These are phyloP conservation scores for Scenedesmus sp. DNA, from an alignment of 163 green algal genomes.

Conservation along the genomic window DNA sequence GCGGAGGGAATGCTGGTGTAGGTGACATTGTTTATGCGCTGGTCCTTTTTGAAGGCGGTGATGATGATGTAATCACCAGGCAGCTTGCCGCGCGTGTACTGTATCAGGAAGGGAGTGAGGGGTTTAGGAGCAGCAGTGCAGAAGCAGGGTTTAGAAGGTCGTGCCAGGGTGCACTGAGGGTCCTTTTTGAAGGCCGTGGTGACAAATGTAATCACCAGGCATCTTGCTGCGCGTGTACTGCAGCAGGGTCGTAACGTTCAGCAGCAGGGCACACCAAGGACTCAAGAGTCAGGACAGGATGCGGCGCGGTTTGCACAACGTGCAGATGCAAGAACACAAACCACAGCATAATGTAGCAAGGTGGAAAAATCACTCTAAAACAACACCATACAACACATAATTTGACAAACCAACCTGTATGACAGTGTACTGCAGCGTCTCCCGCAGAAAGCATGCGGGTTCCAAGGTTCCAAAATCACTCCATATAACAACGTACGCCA, in stretches of 20 bases:
- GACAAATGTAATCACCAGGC: conserved; percentile 36
- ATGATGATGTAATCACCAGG: conserved; percentile 48
- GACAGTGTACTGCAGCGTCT: conserved; percentile 15
- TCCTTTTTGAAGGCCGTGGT: conserved; percentile 34
- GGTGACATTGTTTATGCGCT: conserved; percentile 37
- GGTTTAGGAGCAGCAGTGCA: background rate
- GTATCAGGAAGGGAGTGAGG: background rate
- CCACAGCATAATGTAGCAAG: too few relatives aligned
- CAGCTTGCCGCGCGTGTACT: conserved; percentile 33
- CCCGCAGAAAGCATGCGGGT: background rate
- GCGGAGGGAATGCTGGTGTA: conserved; percentile 15
- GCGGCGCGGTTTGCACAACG: too few relatives aligned
- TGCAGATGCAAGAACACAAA: too few relatives aligned
- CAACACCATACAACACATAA: too few relatives aligned
- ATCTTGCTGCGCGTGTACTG: conserved; percentile 22
- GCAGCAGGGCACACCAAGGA: too few relatives aligned
- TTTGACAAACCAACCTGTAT: background rate
- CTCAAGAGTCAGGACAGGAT: too few relatives aligned
- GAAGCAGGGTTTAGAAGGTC: too few relatives aligned
- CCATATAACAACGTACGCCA: background rate
- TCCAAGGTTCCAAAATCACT: background rate
- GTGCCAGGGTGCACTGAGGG: background rate
- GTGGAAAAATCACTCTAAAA: too few relatives aligned
- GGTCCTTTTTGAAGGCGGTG: conserved; percentile 42
- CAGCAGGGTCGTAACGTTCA: background rate